A percentile compares a stretch with the other conserved stretches of the same genome.
phyloP scores from a whole-genome alignment of 257 asterid species.

The Solanum neorickii region DNA sequence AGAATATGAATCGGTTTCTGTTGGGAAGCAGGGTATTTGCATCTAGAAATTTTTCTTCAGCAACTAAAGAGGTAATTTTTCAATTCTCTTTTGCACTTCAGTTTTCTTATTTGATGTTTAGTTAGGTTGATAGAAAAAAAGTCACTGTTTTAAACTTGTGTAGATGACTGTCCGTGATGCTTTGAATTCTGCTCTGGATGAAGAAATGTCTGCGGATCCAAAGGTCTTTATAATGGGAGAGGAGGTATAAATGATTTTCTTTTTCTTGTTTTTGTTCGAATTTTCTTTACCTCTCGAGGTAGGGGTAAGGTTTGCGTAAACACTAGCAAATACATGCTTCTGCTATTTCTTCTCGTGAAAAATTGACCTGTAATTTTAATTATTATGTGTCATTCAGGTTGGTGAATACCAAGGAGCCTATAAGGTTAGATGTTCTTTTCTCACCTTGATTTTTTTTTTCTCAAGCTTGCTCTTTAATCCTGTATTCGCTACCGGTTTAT shows the following conservation, averaged over 20 bases:
- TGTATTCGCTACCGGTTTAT: not conserved
- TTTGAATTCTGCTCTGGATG: slow-evolving; percentile 84
- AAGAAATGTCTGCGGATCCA: slow-evolving; percentile 98
- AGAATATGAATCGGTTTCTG: not conserved
- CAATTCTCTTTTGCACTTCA: not conserved
- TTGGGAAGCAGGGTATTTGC: slow-evolving; percentile 42
- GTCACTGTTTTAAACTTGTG: not conserved
- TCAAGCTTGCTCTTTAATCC: not conserved
- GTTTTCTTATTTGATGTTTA: not conserved
- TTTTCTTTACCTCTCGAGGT: not conserved
- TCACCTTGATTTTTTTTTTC: not conserved
- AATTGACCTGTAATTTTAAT: not conserved
- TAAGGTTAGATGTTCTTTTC: slow-evolving; percentile 44
- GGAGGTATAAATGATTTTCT: slow-evolving; percentile 44
- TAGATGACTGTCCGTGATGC: slow-evolving; percentile 96
- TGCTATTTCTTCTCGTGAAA: not conserved
- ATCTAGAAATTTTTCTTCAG: slow-evolving; percentile 53
- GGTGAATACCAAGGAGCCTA: slow-evolving; percentile 99
- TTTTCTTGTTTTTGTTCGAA: not conserved
- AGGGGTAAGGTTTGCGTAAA: not conserved
- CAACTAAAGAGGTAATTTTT: slow-evolving; percentile 46
- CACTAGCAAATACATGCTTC: not conserved
- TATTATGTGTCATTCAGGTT: slow-evolving; percentile 36
- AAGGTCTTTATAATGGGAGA: slow-evolving; percentile 87
- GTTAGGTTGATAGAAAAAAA: not conserved